Conservation (phyloP, 352 stramenopile species). For the Globisporangium cystogenes region DNA sequence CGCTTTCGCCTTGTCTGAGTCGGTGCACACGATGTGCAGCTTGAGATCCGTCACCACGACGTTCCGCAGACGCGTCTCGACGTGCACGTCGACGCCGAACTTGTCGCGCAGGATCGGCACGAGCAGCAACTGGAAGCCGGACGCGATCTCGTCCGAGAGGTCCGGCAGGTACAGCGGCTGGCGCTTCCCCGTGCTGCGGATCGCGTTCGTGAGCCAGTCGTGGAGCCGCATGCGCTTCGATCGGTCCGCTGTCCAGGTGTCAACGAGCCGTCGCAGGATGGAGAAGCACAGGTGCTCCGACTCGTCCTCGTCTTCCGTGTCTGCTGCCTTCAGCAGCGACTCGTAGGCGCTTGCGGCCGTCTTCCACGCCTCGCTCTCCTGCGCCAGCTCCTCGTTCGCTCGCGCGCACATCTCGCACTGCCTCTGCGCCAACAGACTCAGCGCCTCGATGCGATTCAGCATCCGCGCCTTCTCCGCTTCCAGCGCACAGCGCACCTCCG, state of each 20-base stretch:
- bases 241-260: constrained; percentile 66
- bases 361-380: constrained; percentile 42
- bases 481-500: constrained; percentile 21
- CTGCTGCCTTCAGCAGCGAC: constrained; percentile 25
- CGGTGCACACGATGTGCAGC: constrained; percentile 27
- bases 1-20: constrained; percentile 21
- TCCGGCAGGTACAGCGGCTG: constrained; percentile 52
- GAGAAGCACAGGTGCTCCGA: constrained; percentile 55
- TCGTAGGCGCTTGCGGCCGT: constrained; percentile 34
- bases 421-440: constrained; percentile 21
- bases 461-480: constrained; percentile 40
- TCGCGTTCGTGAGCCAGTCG: constrained; percentile 69
- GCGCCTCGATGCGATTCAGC: constrained; percentile 30
- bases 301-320: constrained; percentile 33
- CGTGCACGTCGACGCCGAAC: constrained; percentile 48
- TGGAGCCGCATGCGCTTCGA: constrained; percentile 65
- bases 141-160: constrained; percentile 53
- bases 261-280: constrained; percentile 46
- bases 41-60: constrained; percentile 62
- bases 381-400: constrained; percentile 16
- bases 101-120: constrained; percentile 50
- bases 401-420: constrained; percentile 24
- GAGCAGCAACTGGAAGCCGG: constrained; percentile 54
- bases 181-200: constrained; percentile 44
- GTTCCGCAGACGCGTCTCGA: constrained; percentile 52